Percentiles rank a stretch among this genome's conserved stretches.
These are phyloP conservation scores for Atkinsonella texensis DNA, from an alignment of 2,329 filamentous ascomycete species.

Conservation along the genomic window DNA sequence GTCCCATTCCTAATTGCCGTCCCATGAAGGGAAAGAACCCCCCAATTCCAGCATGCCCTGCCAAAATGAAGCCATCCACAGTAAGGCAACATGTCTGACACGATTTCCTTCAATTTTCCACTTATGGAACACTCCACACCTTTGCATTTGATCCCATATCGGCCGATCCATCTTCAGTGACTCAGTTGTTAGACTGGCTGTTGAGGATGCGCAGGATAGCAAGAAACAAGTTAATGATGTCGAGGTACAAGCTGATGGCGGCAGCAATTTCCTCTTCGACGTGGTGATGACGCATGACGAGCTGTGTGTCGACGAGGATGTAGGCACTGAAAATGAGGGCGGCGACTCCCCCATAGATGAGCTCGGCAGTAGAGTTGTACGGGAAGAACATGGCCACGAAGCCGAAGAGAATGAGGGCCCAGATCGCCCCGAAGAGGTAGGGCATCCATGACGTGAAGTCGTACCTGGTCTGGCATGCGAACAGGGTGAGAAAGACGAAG, in stretches of 20 bases:
- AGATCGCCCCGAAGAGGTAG: conserved; percentile 82
- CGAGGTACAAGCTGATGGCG: conserved; percentile 86
- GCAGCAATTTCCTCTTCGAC: conserved; percentile 97
- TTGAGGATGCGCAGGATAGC: conserved; percentile 93
- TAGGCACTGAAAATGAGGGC: conserved; percentile 90
- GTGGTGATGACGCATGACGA: conserved; percentile 91
- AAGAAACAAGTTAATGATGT: conserved; percentile 95
- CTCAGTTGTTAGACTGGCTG: conserved; percentile 84
- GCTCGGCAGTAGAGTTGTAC: conserved; percentile 66
- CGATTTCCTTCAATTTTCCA: neutral
- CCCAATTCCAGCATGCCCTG: neutral
- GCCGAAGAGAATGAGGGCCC: conserved; percentile 83
- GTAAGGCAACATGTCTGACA: neutral
- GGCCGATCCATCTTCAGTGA: neutral
- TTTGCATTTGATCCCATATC: neutral
- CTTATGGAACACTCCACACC: neutral
- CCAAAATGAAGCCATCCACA: neutral
- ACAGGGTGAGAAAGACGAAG: conserved; percentile 68
- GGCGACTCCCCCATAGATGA: conserved; percentile 69
- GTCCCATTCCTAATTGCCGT: neutral
- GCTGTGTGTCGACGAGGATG: conserved; percentile 90
- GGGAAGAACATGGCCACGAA: conserved; percentile 90
- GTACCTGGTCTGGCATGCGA: conserved; percentile 95
- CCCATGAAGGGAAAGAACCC: neutral
- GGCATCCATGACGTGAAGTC: conserved; percentile 98